Conservation (phyloP, 1,284 basidiomycete genomes). For the Abortiporus biennis region DNA sequence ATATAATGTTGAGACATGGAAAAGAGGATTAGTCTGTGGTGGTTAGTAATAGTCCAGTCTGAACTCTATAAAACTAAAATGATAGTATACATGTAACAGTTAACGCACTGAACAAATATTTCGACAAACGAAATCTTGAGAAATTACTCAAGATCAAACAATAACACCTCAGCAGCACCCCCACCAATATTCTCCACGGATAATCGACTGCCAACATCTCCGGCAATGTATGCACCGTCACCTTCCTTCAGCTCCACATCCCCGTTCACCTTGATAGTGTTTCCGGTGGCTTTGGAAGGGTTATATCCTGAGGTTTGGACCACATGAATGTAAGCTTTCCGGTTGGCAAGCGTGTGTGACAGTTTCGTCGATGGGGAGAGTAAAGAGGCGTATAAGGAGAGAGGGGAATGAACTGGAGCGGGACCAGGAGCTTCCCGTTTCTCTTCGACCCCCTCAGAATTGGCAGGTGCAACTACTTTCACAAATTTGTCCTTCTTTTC, state of each 20-base stretch:
- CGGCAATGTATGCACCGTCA: slow-evolving; percentile 65
- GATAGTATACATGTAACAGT: too few relatives aligned
- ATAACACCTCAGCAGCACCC: slow-evolving; percentile 55
- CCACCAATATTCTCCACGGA: slow-evolving; percentile 57
- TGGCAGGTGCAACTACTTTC: slow-evolving; percentile 67
- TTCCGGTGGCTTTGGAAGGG: slow-evolving; percentile 40
- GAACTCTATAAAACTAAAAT: too few relatives aligned
- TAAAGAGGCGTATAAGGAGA: slow-evolving; percentile 64
- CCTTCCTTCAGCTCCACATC: slow-evolving; percentile 50
- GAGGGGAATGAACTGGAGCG: slow-evolving; percentile 61
- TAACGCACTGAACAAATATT: too few relatives aligned
- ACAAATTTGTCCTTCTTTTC: slow-evolving; percentile 71
- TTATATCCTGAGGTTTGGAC: slow-evolving; percentile 79
- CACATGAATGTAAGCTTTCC: slow-evolving; percentile 65
- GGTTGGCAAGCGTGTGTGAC: slow-evolving; percentile 36
- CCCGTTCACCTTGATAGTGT: slow-evolving; percentile 35
- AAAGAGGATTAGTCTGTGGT: too few relatives aligned
- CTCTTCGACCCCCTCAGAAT: slow-evolving; percentile 44
- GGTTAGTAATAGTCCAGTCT: too few relatives aligned
- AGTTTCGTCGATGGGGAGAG: slow-evolving; percentile 50
- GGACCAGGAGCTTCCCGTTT: slow-evolving; percentile 67
- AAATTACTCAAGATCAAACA: slow-evolving; percentile 64
- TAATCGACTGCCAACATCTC: slow-evolving; percentile 37
- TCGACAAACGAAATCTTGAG: too few relatives aligned
- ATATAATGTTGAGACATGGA: too few relatives aligned